Evolutionary conservation across 2,329 filamentous ascomycete species (phyloP).

Genomic region (Fusarium graminum): DNA sequence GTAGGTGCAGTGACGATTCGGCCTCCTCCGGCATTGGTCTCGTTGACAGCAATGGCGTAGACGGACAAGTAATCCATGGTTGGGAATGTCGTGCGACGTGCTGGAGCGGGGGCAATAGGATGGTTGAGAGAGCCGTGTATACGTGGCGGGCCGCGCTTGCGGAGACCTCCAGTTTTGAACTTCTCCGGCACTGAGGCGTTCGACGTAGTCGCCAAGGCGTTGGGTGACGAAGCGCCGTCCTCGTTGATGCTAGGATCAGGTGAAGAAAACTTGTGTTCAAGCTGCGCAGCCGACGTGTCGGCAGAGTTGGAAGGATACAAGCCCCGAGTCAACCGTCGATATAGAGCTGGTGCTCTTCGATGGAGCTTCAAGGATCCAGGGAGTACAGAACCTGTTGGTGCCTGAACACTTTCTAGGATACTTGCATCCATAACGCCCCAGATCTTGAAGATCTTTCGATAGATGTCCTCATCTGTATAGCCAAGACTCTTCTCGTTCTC

Average conservation of each 20-base stretch:
- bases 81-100: constrained; percentile 61
- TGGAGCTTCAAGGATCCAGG: constrained; percentile 63
- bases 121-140: constrained; percentile 62
- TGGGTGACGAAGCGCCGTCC: constrained; percentile 12
- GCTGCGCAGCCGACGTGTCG: constrained; percentile 26
- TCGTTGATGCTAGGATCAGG: constrained; percentile 19
- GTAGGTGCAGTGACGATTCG: constrained; percentile 66
- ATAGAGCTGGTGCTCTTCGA: constrained; percentile 61
- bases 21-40: constrained; percentile 65
- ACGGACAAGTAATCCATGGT: constrained; percentile 65
- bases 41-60: constrained; percentile 66
- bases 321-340: constrained; percentile 60
- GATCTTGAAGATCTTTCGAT: constrained; percentile 61
- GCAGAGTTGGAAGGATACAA: constrained; percentile 56
- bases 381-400: constrained; percentile 56
- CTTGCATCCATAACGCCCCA: constrained; percentile 67
- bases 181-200: constrained; percentile 15
- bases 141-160: constrained; percentile 53
- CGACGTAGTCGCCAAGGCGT: constrained; percentile 11
- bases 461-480: constrained; percentile 63
- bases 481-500: constrained; percentile 66
- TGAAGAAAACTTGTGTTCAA: constrained; percentile 26
- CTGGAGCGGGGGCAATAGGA: constrained; percentile 60
- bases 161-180: constrained; percentile 10
- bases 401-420: constrained; percentile 63